phyloP scores from a whole-genome alignment of 2,329 filamentous ascomycete species.

The Epicoccum nigrum region DNA sequence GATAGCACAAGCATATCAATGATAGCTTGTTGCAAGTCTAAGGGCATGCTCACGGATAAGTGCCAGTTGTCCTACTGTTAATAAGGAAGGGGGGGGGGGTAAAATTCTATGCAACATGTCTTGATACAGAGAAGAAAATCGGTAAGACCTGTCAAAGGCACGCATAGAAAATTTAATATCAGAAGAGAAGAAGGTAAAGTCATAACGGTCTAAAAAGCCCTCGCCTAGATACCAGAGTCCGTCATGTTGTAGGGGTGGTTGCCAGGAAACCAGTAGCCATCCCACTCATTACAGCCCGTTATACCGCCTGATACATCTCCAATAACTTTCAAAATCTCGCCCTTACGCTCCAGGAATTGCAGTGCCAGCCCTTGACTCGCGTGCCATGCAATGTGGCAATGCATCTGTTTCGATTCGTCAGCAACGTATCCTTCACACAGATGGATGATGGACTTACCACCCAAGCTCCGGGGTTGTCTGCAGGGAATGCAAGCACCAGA shows the following conservation, averaged over 20 bases:
- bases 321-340: slow-evolving; percentile 30
- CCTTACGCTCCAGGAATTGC: slow-evolving; percentile 57
- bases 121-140: too few species aligned
- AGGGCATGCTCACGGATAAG: too few species aligned
- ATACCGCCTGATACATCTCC: slow-evolving; percentile 30
- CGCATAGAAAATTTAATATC: too few species aligned
- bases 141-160: too few species aligned
- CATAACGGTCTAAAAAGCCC: neutral
- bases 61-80: too few species aligned
- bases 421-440: neutral
- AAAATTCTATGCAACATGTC: too few species aligned
- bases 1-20: too few species aligned
- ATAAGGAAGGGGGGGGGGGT: too few species aligned
- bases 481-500: slow-evolving; percentile 59
- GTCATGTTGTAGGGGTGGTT: slow-evolving; percentile 42
- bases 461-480: slow-evolving; percentile 58
- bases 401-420: slow-evolving; percentile 23
- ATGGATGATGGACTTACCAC: slow-evolving; percentile 14
- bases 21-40: too few species aligned
- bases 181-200: neutral
- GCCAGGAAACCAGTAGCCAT: slow-evolving; percentile 39
- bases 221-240: slow-evolving; percentile 37
- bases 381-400: slow-evolving; percentile 47
- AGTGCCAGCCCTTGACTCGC: slow-evolving; percentile 53
- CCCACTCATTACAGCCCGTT: slow-evolving; percentile 41